A percentile compares a stretch with the other conserved stretches of the same genome.
Evolutionary conservation across 176 grass and related monocot species (phyloP).

Genomic region (Cenchrus purpureus): DNA sequence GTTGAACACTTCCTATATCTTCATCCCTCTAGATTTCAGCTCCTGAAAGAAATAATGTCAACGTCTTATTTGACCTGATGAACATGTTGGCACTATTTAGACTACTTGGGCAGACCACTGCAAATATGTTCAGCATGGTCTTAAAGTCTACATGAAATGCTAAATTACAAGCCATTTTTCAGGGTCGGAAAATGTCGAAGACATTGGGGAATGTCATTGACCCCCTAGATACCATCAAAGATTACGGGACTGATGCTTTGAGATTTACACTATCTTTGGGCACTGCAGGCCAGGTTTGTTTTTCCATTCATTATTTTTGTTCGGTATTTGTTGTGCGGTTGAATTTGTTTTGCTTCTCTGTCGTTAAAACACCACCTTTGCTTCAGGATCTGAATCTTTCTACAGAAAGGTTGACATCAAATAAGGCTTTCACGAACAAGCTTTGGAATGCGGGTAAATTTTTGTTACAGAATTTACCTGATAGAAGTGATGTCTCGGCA

Average conservation of each 20-base stretch:
- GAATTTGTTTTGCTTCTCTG: slow-evolving; percentile 34
- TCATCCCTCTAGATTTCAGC: slow-evolving; percentile 33
- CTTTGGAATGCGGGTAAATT: slow-evolving; percentile 99
- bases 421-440: slow-evolving; percentile 99
- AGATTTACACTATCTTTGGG: slow-evolving; percentile 96
- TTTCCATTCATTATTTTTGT: slow-evolving; percentile 19
- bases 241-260: slow-evolving; percentile 95
- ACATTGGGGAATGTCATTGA: slow-evolving; percentile 98
- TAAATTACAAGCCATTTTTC: slow-evolving; percentile 38
- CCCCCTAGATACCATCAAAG: slow-evolving; percentile 94
- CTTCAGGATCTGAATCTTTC: slow-evolving; percentile 98
- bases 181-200: slow-evolving; percentile 99
- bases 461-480: slow-evolving; percentile 93
- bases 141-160: background rate
- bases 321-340: background rate
- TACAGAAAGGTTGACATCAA: slow-evolving; percentile 88
- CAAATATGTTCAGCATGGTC: slow-evolving; percentile 8
- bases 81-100: slow-evolving; percentile 22
- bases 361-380: slow-evolving; percentile 44
- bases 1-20: background rate
- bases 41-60: slow-evolving; percentile 11
- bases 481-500: slow-evolving; percentile 73
- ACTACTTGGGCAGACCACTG: background rate
- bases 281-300: slow-evolving; percentile 88
- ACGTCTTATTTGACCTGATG: slow-evolving; percentile 7